These are phyloP conservation scores for Mycosphaerella sp. DNA, from an alignment of 2,329 filamentous ascomycete species.

Conservation along the genomic window DNA sequence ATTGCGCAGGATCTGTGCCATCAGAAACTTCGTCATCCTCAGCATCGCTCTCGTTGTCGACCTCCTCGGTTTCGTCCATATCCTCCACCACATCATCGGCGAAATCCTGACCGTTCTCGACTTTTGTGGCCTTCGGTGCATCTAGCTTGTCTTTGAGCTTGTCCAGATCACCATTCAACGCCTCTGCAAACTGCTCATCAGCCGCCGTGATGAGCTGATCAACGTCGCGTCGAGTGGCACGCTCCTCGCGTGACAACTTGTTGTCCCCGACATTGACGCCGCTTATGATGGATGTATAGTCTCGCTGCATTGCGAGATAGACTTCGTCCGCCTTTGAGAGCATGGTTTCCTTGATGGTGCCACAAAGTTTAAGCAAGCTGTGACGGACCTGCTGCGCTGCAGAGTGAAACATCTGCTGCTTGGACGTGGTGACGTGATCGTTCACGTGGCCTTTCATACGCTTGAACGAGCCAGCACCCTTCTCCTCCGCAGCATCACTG, in stretches of 20 bases:
- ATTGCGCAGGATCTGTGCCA: background rate
- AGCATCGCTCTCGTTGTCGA: conserved; percentile 1
- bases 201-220: conserved; percentile 18
- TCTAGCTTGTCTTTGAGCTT: conserved; percentile 13
- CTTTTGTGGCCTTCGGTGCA: background rate
- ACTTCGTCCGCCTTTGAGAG: conserved; percentile 43
- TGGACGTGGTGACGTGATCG: conserved; percentile 38
- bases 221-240: conserved; percentile 16
- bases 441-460: conserved; percentile 51
- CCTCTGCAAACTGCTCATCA: conserved; percentile 18
- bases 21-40: background rate
- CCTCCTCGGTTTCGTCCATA: conserved; percentile 7
- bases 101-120: background rate
- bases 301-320: conserved; percentile 33
- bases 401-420: conserved; percentile 46
- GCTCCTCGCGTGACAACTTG: conserved; percentile 21
- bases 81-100: conserved; percentile 13
- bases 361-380: conserved; percentile 40
- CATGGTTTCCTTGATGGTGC: conserved; percentile 40
- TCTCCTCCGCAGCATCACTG: conserved; percentile 40
- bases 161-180: conserved; percentile 18
- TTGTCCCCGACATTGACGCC: conserved; percentile 15
- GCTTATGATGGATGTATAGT: conserved; percentile 37
- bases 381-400: conserved; percentile 40
- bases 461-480: conserved; percentile 42